phyloP scores from a whole-genome alignment of 345 rosid genomes.

The Dovyalis caffra region DNA sequence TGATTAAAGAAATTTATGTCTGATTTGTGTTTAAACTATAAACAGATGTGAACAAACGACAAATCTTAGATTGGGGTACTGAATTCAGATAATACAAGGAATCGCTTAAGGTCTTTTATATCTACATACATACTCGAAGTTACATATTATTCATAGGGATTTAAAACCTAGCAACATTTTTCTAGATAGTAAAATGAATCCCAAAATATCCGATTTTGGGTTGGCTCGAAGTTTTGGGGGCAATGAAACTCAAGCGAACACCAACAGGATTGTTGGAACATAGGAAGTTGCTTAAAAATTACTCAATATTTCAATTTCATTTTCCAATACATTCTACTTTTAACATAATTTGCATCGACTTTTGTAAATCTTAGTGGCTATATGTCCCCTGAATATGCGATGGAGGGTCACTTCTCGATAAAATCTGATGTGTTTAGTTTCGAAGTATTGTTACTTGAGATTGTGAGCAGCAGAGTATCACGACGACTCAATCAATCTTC shows the following conservation, averaged over 20 bases:
- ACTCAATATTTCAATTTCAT: too few species aligned
- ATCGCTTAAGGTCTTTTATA: not conserved
- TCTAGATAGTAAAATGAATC: too few species aligned
- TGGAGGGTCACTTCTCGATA: not conserved
- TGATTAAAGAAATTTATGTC: not conserved
- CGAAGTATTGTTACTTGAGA: too few species aligned
- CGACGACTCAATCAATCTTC: not conserved
- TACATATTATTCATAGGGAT: too few species aligned
- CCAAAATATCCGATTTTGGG: too few species aligned
- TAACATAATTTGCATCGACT: not conserved
- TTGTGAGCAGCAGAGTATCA: not conserved
- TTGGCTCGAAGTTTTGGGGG: too few species aligned
- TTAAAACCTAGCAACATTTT: too few species aligned
- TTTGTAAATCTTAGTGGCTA: too few species aligned
- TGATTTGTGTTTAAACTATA: not conserved
- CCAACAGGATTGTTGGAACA: too few species aligned
- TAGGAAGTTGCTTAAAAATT: not conserved
- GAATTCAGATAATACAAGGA: not conserved
- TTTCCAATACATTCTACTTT: not conserved
- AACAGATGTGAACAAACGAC: not conserved
- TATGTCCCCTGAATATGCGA: not conserved
- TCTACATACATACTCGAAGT: not conserved
- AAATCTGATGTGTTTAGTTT: constrained; percentile 1
- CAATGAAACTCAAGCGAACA: too few species aligned
- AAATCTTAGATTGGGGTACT: not conserved